Percentiles rank a stretch among this genome's conserved stretches.
phyloP scores from a whole-genome alignment of 441 rosid species.

The Gossypium schwendimanii region DNA sequence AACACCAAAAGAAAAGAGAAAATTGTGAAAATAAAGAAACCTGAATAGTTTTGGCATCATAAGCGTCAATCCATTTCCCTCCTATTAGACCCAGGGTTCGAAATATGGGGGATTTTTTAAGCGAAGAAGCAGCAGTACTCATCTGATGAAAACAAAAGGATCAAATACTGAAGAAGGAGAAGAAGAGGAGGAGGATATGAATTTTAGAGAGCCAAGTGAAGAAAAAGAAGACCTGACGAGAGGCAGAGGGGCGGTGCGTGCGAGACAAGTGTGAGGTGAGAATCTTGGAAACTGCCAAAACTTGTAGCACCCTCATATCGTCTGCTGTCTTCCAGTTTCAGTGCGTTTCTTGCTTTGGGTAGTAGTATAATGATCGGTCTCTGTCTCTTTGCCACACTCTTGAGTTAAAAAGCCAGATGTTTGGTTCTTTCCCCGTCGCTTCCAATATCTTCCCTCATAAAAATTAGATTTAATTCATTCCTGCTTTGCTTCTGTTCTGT shows the following conservation, averaged over 20 bases:
- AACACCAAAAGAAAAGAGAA: not conserved
- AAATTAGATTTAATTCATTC: no score
- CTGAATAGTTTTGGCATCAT: conserved; percentile 66
- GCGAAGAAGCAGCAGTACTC: conserved; percentile 33
- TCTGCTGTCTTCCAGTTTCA: no score
- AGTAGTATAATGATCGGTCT: no score
- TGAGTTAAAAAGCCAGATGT: no score
- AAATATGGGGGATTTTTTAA: conserved; percentile 49
- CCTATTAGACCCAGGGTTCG: conserved; percentile 72
- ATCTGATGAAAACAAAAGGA: not conserved
- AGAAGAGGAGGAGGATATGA: not conserved
- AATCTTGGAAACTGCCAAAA: not conserved
- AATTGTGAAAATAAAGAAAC: conserved; percentile 20
- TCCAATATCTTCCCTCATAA: no score
- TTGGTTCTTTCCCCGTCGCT: no score
- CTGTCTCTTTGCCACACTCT: no score
- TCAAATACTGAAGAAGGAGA: not conserved
- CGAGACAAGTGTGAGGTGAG: not conserved
- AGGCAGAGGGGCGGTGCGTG: not conserved
- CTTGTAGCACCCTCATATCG: no score
- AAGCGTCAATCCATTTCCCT: conserved; percentile 78
- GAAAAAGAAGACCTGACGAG: not conserved
- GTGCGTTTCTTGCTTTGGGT: no score
- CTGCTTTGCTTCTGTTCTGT: no score
- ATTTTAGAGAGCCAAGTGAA: not conserved